phyloP scores from a whole-genome alignment of 1,284 basidiomycete species.

The Gomphus bonarii region DNA sequence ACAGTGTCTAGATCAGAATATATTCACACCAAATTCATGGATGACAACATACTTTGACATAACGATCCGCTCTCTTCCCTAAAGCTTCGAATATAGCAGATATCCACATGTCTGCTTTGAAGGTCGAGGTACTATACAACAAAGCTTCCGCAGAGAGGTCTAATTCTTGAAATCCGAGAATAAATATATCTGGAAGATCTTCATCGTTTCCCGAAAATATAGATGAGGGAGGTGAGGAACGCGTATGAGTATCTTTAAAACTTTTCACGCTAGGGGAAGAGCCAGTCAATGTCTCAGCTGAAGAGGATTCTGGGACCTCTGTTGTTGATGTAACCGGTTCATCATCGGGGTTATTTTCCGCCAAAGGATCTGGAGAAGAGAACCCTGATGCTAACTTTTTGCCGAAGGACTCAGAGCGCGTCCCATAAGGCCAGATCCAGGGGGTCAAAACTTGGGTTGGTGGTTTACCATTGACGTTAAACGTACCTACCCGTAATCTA shows the following conservation, averaged over 20 bases:
- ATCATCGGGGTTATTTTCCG: background rate
- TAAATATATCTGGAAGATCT: conserved; percentile 45
- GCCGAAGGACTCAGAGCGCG: background rate
- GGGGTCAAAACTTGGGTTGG: conserved; percentile 56
- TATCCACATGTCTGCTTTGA: conserved; percentile 60
- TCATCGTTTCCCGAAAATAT: background rate
- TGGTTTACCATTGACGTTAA: conserved; percentile 68
- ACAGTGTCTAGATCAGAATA: background rate
- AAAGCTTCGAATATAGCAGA: conserved; percentile 51
- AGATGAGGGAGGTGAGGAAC: background rate
- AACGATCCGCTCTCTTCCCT: conserved; percentile 51
- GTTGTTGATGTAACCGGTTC: background rate
- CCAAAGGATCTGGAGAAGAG: background rate
- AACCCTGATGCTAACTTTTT: background rate
- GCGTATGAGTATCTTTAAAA: background rate
- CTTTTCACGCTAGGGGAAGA: background rate
- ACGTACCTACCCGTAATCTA: conserved; percentile 61
- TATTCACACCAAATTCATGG: background rate
- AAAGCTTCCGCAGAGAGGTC: conserved; percentile 67
- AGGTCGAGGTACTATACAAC: conserved; percentile 44
- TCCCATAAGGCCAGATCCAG: conserved; percentile 30
- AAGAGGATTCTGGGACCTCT: background rate
- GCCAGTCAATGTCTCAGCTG: background rate
- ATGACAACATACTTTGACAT: conserved; percentile 46
- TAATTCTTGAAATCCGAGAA: conserved; percentile 67